These are phyloP conservation scores for Didymellaceae sp. DNA, from an alignment of 2,329 filamentous ascomycete species.

Conservation along the genomic window DNA sequence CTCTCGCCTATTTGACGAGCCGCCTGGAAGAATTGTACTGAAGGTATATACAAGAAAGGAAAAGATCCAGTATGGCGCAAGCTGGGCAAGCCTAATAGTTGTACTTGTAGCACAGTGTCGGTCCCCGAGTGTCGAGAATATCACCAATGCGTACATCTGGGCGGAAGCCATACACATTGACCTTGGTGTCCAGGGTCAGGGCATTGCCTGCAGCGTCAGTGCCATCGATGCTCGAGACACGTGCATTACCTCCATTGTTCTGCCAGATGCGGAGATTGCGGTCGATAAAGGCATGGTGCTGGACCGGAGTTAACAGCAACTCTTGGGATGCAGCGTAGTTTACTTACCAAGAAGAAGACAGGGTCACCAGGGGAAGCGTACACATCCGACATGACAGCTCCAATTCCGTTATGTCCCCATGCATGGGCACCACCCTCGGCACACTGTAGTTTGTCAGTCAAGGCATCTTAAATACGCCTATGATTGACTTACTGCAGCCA, in stretches of 20 bases:
- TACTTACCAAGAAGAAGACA: constrained; percentile 52
- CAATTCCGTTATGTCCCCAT: constrained; percentile 47
- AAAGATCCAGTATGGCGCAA: neutral
- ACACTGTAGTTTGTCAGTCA: constrained; percentile 14
- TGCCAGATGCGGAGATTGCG: constrained; percentile 58
- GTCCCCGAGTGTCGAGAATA: constrained; percentile 35
- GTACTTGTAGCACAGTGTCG: constrained; percentile 45
- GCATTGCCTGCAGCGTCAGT: constrained; percentile 38
- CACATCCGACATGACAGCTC: constrained; percentile 43
- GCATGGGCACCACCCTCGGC: constrained; percentile 41
- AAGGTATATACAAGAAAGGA: neutral
- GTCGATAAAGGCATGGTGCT: constrained; percentile 58
- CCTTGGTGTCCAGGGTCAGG: constrained; percentile 37
- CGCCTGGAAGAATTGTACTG: no score
- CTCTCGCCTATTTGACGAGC: no score
- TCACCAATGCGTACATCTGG: constrained; percentile 37
- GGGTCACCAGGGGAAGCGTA: constrained; percentile 45
- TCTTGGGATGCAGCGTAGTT: neutral
- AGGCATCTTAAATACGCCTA: neutral
- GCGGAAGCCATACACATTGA: constrained; percentile 37
- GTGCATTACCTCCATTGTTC: constrained; percentile 20
- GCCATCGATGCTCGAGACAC: constrained; percentile 48
- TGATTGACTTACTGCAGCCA: constrained; percentile 23
- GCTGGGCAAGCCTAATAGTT: constrained; percentile 32
- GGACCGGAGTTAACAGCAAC: neutral